Evolutionary conservation across 1,284 basidiomycete genomes (phyloP).

Genomic region (Veloporphyrellus conicus): DNA sequence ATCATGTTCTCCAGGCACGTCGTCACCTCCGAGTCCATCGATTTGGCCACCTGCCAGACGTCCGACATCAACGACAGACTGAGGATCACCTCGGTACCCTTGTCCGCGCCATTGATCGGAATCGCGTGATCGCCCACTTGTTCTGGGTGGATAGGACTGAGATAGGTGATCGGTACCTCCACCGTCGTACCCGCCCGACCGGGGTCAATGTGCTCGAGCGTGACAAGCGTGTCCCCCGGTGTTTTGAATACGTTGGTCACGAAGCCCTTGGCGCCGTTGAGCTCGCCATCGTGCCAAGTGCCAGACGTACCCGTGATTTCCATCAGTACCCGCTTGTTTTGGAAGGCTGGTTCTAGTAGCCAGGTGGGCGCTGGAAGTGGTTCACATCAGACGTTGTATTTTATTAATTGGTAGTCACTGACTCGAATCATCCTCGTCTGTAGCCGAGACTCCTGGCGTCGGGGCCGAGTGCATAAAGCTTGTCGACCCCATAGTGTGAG

Average conservation of each 20-base stretch:
- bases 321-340: constrained; percentile 45
- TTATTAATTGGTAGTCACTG: constrained; percentile 1
- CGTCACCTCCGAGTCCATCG: constrained; percentile 9
- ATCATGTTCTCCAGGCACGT: constrained; percentile 22
- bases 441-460: constrained; percentile 32
- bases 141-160: constrained; percentile 22
- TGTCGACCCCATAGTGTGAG: constrained; percentile 29
- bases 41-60: constrained; percentile 24
- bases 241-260: constrained; percentile 38
- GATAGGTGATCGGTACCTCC: constrained; percentile 32
- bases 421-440: constrained; percentile 30
- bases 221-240: constrained; percentile 28
- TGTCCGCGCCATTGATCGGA: constrained; percentile 19
- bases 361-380: constrained; percentile 19
- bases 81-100: constrained; percentile 26
- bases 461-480: constrained; percentile 28
- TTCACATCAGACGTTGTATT: constrained; percentile 1
- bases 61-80: constrained; percentile 5
- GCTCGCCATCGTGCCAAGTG: constrained; percentile 52
- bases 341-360: constrained; percentile 30
- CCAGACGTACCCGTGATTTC: constrained; percentile 47
- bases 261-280: constrained; percentile 48
- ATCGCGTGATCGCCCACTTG: constrained; percentile 26
- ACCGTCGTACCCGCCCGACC: constrained; percentile 20
- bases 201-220: constrained; percentile 23